Evolutionary conservation across 208 protist genomes (phyloP).

Genomic region (Wallacemonas rigidus): DNA sequence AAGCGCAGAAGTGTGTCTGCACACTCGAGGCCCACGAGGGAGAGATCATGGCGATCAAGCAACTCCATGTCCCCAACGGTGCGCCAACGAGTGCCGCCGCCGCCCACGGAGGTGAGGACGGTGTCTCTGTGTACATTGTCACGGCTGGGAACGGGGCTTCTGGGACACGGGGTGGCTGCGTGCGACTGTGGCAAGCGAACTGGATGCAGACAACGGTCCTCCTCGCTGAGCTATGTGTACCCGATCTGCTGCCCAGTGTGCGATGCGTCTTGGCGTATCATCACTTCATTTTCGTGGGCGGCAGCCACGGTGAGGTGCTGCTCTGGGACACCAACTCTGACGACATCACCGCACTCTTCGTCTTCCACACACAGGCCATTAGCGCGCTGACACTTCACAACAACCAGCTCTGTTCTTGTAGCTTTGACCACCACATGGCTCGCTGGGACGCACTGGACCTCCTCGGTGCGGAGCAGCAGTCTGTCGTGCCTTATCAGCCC

Average conservation of each 20-base stretch:
- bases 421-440: constrained; percentile 45
- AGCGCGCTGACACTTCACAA: constrained; percentile 39
- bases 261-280: constrained; percentile 40
- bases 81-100: background rate
- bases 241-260: constrained; percentile 28
- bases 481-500: constrained; percentile 17
- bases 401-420: constrained; percentile 33
- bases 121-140: background rate
- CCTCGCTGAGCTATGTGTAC: constrained; percentile 30
- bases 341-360: constrained; percentile 18
- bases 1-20: constrained; percentile 33
- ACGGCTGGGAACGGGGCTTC: background rate
- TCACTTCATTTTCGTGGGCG: constrained; percentile 37
- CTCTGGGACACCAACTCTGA: constrained; percentile 36
- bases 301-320: constrained; percentile 33
- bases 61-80: background rate
- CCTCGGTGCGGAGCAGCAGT: constrained; percentile 22
- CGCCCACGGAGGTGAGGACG: background rate
- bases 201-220: constrained; percentile 24
- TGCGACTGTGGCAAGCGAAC: constrained; percentile 31
- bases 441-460: constrained; percentile 45
- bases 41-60: constrained; percentile 9
- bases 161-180: constrained; percentile 6
- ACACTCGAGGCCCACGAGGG: constrained; percentile 32
- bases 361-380: constrained; percentile 43